Percentiles rank a stretch among this genome's conserved stretches.
Evolutionary conservation across 2,329 filamentous ascomycete species (phyloP).

Genomic region (Malbranchea zuffiana): DNA sequence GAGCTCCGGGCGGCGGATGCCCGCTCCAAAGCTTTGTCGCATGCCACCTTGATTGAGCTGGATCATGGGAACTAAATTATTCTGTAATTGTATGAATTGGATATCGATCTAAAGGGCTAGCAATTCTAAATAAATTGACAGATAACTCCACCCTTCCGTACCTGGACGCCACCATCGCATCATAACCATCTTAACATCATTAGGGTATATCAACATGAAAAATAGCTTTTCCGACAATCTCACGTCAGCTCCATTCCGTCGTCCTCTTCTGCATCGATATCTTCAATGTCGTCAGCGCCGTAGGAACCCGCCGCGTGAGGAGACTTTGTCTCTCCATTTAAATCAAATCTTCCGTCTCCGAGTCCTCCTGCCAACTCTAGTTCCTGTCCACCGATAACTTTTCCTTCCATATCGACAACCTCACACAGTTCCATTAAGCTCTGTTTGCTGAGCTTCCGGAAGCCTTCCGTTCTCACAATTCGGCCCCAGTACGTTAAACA

Average conservation of each 20-base stretch:
- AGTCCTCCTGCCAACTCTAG: conserved; percentile 51
- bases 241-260: conserved; percentile 38
- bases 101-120: too few relatives aligned
- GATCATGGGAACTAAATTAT: too few relatives aligned
- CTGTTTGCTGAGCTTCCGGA: conserved; percentile 64
- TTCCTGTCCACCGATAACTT: conserved; percentile 80
- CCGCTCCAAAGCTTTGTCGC: too few relatives aligned
- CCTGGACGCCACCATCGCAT: too few relatives aligned
- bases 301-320: conserved; percentile 24
- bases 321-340: conserved; percentile 23
- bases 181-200: too few relatives aligned
- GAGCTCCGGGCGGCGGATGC: too few relatives aligned
- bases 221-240: too few relatives aligned
- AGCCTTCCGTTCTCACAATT: conserved; percentile 79
- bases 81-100: too few relatives aligned
- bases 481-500: conserved; percentile 92
- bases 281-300: conserved; percentile 28
- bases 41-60: too few relatives aligned
- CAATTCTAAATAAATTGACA: too few relatives aligned
- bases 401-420: conserved; percentile 85
- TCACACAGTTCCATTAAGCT: conserved; percentile 85
- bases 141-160: too few relatives aligned
- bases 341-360: conserved; percentile 38
- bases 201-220: too few relatives aligned
- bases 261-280: conserved; percentile 37